These are phyloP conservation scores for Acanthamoeba culbertsoni DNA, from an alignment of 208 protist genomes.

Conservation along the genomic window DNA sequence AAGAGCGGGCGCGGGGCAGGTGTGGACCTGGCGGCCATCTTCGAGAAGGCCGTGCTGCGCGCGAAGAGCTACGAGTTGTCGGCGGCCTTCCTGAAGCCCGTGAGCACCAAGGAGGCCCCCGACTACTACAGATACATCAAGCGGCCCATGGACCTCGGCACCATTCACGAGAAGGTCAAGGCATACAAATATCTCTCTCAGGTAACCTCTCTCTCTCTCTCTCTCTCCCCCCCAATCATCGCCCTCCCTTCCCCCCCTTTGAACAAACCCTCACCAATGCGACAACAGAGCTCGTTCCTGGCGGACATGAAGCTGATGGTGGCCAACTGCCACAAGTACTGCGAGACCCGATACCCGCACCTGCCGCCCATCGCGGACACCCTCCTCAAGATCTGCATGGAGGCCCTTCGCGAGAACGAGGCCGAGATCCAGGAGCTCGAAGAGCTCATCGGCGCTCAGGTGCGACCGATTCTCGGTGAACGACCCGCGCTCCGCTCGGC, in stretches of 20 bases:
- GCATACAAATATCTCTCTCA: constrained; percentile 26
- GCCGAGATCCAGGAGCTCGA: constrained; percentile 40
- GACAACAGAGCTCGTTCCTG: constrained; percentile 57
- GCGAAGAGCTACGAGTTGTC: constrained; percentile 50
- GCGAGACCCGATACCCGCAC: constrained; percentile 56
- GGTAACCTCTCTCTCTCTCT: neutral
- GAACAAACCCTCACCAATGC: neutral
- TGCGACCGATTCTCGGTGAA: neutral
- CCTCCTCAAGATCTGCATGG: neutral
- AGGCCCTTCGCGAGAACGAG: constrained; percentile 11
- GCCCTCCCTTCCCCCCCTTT: neutral
- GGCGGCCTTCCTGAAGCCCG: constrained; percentile 59
- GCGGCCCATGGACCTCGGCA: constrained; percentile 74
- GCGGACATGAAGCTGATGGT: constrained; percentile 71
- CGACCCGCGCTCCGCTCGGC: too few relatives aligned
- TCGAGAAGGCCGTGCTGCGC: constrained; percentile 65
- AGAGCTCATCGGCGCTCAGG: constrained; percentile 3
- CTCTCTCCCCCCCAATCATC: neutral
- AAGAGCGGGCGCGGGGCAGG: constrained; percentile 67
- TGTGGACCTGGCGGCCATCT: constrained; percentile 67
- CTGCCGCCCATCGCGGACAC: constrained; percentile 64
- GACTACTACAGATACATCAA: constrained; percentile 72
- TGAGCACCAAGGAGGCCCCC: constrained; percentile 64
- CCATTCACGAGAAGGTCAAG: constrained; percentile 64
- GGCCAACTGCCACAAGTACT: constrained; percentile 69